These are phyloP conservation scores for Liquidambar formosana DNA, from an alignment of 164 flowering plant species.

Conservation along the genomic window DNA sequence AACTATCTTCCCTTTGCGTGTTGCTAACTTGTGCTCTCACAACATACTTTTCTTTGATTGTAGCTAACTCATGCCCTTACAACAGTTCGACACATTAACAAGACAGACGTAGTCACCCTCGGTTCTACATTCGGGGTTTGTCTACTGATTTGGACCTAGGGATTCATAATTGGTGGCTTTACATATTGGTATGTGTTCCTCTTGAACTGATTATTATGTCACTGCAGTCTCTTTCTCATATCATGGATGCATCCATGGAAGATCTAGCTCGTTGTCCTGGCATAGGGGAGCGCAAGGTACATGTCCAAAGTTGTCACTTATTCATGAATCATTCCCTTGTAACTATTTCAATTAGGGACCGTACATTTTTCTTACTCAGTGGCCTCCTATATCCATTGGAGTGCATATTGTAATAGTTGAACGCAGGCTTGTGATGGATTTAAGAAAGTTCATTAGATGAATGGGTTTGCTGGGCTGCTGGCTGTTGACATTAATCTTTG, in stretches of 20 bases:
- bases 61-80: constrained; percentile 85
- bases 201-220: not conserved
- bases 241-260: constrained; percentile 97
- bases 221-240: constrained; percentile 76
- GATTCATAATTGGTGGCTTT: not conserved
- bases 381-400: not conserved
- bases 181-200: not conserved
- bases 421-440: not conserved
- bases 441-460: not conserved
- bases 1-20: not conserved
- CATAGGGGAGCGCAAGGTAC: constrained; percentile 95
- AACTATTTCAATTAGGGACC: not conserved
- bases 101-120: constrained; percentile 97
- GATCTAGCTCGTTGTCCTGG: constrained; percentile 96
- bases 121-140: constrained; percentile 97
- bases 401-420: not conserved
- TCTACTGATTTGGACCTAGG: not conserved
- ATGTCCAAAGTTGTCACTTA: not conserved
- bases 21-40: not conserved
- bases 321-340: not conserved
- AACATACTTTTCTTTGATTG: constrained; percentile 16
- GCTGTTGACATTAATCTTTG: not conserved
- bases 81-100: constrained; percentile 80
- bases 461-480: not conserved
- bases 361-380: too few relatives aligned